Evolutionary conservation across 1,284 basidiomycete species (phyloP).

Genomic region (Rhodotorula sp.): DNA sequence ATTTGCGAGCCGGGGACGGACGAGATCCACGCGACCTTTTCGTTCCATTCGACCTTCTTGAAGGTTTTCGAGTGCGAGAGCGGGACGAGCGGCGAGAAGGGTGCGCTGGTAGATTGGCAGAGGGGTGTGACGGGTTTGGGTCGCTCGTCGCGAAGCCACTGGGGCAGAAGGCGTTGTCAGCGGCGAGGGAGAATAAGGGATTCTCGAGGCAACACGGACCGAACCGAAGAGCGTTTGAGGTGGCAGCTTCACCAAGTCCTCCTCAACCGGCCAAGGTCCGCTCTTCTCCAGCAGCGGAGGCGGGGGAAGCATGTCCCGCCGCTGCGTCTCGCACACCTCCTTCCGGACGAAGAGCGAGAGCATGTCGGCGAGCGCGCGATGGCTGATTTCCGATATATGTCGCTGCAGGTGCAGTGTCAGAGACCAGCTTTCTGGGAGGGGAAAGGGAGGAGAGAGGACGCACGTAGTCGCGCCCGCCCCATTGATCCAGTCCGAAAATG

Average conservation of each 20-base stretch:
- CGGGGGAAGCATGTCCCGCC: background rate
- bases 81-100: slow-evolving; percentile 6
- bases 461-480: slow-evolving; percentile 20
- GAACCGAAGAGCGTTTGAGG: slow-evolving; percentile 16
- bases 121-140: slow-evolving; percentile 14
- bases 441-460: background rate
- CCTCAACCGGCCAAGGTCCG: slow-evolving; percentile 18
- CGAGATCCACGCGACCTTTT: slow-evolving; percentile 25
- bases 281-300: background rate
- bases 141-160: slow-evolving; percentile 13
- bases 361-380: slow-evolving; percentile 33
- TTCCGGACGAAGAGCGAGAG: slow-evolving; percentile 30
- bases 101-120: slow-evolving; percentile 10
- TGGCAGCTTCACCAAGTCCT: slow-evolving; percentile 22
- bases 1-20: slow-evolving; percentile 18
- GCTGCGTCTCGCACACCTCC: slow-evolving; percentile 28
- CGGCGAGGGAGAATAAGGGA: too few relatives aligned
- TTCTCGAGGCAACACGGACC: background rate
- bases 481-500: slow-evolving; percentile 11
- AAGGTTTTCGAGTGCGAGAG: slow-evolving; percentile 21
- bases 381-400: slow-evolving; percentile 22
- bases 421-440: background rate
- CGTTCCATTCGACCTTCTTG: slow-evolving; percentile 33
- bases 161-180: background rate
- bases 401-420: slow-evolving; percentile 5